A percentile compares a stretch with the other conserved stretches of the same genome.
Conservation (phyloP, 2,329 filamentous ascomycete species). For the Alternaria rosae region DNA sequence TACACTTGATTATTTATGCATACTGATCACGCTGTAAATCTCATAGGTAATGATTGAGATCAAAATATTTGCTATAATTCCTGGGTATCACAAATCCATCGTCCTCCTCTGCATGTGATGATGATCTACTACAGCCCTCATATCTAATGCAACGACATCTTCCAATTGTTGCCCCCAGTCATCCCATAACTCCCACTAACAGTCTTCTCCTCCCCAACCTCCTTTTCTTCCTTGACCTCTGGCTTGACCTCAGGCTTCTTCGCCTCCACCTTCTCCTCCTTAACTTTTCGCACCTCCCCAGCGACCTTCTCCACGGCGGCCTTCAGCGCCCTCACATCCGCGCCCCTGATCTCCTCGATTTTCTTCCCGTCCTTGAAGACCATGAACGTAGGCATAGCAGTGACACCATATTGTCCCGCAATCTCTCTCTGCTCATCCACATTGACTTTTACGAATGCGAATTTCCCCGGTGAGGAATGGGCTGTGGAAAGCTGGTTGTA, state of each 20-base stretch:
- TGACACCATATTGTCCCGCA: conserved; percentile 57
- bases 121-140: neutral
- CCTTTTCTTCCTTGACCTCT: conserved; percentile 4
- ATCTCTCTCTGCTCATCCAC: conserved; percentile 61
- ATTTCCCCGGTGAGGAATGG: conserved; percentile 53
- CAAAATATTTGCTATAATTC: too few relatives aligned
- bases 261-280: conserved; percentile 12
- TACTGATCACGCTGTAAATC: neutral
- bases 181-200: conserved; percentile 47
- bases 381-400: conserved; percentile 52
- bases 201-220: conserved; percentile 34
- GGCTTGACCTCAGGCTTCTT: conserved; percentile 15
- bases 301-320: conserved; percentile 31
- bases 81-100: neutral
- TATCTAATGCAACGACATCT: conserved; percentile 33
- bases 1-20: neutral
- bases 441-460: conserved; percentile 64
- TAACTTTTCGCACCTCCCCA: conserved; percentile 16
- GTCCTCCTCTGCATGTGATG: neutral
- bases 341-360: conserved; percentile 40
- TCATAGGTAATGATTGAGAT: too few relatives aligned
- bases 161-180: conserved; percentile 38
- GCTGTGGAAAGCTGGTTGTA: conserved; percentile 60
- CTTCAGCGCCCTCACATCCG: conserved; percentile 38
- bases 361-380: conserved; percentile 44